Evolutionary conservation across 1,139 yeast species (phyloP), one percentile per base, ranked within the genome.

Genomic region (Nematodospora anomalae): DNA sequence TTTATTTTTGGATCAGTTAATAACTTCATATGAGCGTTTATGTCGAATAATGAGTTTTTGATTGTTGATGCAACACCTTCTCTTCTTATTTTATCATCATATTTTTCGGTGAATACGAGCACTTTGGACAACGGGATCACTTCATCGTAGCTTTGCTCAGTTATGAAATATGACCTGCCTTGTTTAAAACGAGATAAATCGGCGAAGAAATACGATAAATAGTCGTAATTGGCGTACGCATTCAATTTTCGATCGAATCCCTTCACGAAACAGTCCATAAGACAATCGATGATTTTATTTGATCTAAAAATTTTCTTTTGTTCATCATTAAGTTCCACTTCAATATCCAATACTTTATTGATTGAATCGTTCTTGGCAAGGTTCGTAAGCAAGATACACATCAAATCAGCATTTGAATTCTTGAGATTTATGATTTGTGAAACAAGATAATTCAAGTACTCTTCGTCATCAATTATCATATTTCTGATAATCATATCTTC

Each of bases 1-100:
- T 90, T 87, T 42, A 88, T 79, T 13, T 73, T 67, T 34, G 76
- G 80, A 50, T 85, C 83, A 9, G 62, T 66, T 26, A 88, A 60
- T 33, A 92, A 66, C 26, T 58, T 60, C 51, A 65, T 64, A 53
- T 92, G 97, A 28, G 76, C 63, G 30, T 80, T 76, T 3, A 87
- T 71, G 55, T 90, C 96, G 54, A 92, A 92, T 35, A 90, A 67
- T 0, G 94, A 78, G 62, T 92, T 92, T 56, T 92, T 92, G 49
- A 92, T 85, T 4, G 96, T 86, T 2, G 95, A 84, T 1, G 96
- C 95, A 33, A 88, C 92, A 52, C 96, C 97, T 57, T 84, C 90
- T 59, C 97, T 76, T 66, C 97, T 80, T 24, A 80, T 78, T 50
- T 79, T 80, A 14, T 87, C 74, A 47, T 83, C 90, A 51, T 80